Conservation (phyloP, 2,329 filamentous ascomycete species). For the Alternaria triticimaculans region DNA sequence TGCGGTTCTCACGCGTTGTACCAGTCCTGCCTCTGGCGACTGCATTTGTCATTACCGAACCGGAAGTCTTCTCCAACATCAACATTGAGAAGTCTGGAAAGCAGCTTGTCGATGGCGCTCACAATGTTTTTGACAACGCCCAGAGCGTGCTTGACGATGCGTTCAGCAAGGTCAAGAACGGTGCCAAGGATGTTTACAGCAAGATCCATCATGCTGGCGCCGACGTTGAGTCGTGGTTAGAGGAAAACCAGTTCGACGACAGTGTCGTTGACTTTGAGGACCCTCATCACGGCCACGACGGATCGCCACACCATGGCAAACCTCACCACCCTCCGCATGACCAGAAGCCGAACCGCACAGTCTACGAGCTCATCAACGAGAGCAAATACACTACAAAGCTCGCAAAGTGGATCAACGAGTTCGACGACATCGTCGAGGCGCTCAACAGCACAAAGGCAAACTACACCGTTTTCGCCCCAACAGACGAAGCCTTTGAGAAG, state of each 20-base stretch:
- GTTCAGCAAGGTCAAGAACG: conserved; percentile 50
- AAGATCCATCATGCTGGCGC: conserved; percentile 53
- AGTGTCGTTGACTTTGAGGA: conserved; percentile 43
- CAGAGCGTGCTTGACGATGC: conserved; percentile 55
- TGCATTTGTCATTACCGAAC: conserved; percentile 62
- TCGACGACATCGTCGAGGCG: conserved; percentile 72
- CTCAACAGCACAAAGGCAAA: conserved; percentile 78
- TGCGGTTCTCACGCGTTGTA: conserved; percentile 59
- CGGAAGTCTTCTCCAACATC: conserved; percentile 53
- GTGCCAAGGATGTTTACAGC: conserved; percentile 47
- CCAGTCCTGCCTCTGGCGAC: conserved; percentile 58
- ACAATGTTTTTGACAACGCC: conserved; percentile 31
- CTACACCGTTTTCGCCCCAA: conserved; percentile 82
- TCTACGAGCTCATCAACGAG: conserved; percentile 79
- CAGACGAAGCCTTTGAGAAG: conserved; percentile 76
- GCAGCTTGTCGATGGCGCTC: conserved; percentile 26
- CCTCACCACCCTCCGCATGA: conserved; percentile 49
- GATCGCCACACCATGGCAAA: conserved; percentile 45
- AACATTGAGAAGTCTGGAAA: conserved; percentile 36
- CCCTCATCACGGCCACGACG: conserved; percentile 35
- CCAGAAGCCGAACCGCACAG: conserved; percentile 67
- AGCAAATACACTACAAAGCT: conserved; percentile 81
- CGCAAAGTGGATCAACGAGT: conserved; percentile 74
- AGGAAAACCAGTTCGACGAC: conserved; percentile 44
- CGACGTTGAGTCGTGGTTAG: conserved; percentile 58